Percentiles rank a stretch among this genome's conserved stretches.
Conservation (phyloP, 2,329 filamentous ascomycete genomes). For the Hortaea sp. region DNA sequence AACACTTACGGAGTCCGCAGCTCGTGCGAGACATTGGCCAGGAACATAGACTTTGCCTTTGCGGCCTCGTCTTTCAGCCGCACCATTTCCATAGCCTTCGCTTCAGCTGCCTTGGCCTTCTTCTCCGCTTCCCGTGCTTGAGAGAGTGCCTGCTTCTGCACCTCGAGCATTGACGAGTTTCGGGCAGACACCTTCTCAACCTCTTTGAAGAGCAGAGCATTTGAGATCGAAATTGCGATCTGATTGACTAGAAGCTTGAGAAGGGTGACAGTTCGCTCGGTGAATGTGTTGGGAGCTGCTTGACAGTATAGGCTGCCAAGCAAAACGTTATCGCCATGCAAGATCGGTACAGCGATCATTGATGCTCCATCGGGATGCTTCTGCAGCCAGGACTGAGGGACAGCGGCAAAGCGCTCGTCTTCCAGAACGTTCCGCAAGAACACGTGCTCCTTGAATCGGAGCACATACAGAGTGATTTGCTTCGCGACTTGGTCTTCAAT, state of each 20-base stretch:
- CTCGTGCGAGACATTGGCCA: conserved; percentile 48
- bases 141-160: conserved; percentile 63
- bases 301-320: conserved; percentile 69
- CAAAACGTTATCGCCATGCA: conserved; percentile 59
- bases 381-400: conserved; percentile 57
- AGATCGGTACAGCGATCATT: conserved; percentile 70
- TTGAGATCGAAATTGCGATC: conserved; percentile 56
- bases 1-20: conserved; percentile 41
- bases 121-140: conserved; percentile 64
- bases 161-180: conserved; percentile 66
- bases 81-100: conserved; percentile 67
- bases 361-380: conserved; percentile 61
- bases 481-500: conserved; percentile 59
- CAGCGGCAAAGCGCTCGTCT: conserved; percentile 70
- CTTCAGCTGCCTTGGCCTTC: conserved; percentile 67
- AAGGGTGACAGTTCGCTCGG: conserved; percentile 51
- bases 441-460: conserved; percentile 64
- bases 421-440: conserved; percentile 64
- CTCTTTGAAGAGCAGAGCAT: conserved; percentile 54
- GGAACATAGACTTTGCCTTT: conserved; percentile 71
- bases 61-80: conserved; percentile 74
- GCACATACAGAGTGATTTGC: conserved; percentile 66
- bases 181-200: conserved; percentile 69
- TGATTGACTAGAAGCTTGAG: conserved; percentile 64
- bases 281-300: conserved; percentile 64